phyloP scores from a whole-genome alignment of 495 filamentous ascomycete species.

The Aspergillus biplanus region DNA sequence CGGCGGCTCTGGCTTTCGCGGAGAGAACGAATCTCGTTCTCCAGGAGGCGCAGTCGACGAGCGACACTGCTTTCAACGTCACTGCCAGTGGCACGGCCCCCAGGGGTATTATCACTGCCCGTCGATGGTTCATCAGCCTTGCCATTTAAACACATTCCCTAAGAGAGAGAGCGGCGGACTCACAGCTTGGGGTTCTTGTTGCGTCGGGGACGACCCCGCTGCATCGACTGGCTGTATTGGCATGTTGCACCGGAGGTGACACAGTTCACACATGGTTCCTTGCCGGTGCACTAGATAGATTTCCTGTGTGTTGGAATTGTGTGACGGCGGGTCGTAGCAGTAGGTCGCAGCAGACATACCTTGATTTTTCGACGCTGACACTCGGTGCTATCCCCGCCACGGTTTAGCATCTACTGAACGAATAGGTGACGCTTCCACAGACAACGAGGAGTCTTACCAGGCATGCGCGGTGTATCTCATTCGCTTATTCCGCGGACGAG shows the following conservation, averaged over 20 bases:
- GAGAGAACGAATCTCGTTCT: background rate
- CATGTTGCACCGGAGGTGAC: background rate
- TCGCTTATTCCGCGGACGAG: background rate
- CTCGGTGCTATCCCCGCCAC: background rate
- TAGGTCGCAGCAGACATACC: background rate
- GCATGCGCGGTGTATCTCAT: background rate
- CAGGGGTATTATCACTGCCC: background rate
- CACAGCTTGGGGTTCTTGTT: background rate
- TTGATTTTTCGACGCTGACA: background rate
- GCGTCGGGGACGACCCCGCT: background rate
- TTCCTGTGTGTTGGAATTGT: background rate
- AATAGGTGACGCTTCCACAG: background rate
- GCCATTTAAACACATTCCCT: too few species aligned
- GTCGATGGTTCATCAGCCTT: too few species aligned
- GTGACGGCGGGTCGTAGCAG: background rate
- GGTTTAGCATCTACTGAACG: background rate
- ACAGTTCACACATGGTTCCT: background rate
- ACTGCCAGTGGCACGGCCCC: background rate
- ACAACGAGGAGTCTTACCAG: too few species aligned
- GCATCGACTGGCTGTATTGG: background rate
- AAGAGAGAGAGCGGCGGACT: background rate
- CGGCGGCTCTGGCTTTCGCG: background rate
- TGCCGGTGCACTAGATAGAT: background rate
- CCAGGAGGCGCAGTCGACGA: background rate
- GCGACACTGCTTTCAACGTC: background rate